phyloP scores from a whole-genome alignment of 2,329 filamentous ascomycete species.

The Penicillium sumatraense region DNA sequence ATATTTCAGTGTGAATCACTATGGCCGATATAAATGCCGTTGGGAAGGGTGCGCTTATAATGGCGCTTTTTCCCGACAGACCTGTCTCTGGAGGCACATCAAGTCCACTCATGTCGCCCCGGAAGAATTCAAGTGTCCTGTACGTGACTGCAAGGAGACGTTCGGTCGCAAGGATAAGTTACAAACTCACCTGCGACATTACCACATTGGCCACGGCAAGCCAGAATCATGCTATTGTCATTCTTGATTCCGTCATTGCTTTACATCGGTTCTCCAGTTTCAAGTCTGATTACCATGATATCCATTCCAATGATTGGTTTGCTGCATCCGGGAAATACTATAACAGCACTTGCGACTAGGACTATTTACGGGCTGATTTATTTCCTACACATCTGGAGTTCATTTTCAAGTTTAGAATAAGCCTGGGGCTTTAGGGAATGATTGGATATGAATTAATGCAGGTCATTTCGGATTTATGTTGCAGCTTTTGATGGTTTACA shows the following conservation, averaged over 20 bases:
- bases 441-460: not conserved
- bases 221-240: slow-evolving; percentile 1
- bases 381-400: too few species aligned
- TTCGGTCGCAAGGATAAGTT: slow-evolving; percentile 13
- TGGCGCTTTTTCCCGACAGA: slow-evolving; percentile 7
- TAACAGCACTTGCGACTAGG: too few species aligned
- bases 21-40: slow-evolving; percentile 3
- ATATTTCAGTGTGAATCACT: not conserved
- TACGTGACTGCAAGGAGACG: slow-evolving; percentile 6
- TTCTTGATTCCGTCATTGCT: not conserved
- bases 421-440: too few species aligned
- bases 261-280: not conserved
- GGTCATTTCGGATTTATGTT: not conserved
- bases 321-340: not conserved
- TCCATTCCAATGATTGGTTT: not conserved
- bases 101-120: slow-evolving; percentile 9
- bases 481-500: too few species aligned
- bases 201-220: not conserved
- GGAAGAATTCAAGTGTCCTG: slow-evolving; percentile 3
- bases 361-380: too few species aligned
- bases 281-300: too few species aligned
- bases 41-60: slow-evolving; percentile 8
- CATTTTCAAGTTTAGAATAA: too few species aligned
- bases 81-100: slow-evolving; percentile 13
- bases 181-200: slow-evolving; percentile 3